Evolutionary conservation across 2,329 filamentous ascomycete genomes (phyloP), one percentile per base, ranked within the genome.

Genomic region (Colletotrichum cuscutae): DNA sequence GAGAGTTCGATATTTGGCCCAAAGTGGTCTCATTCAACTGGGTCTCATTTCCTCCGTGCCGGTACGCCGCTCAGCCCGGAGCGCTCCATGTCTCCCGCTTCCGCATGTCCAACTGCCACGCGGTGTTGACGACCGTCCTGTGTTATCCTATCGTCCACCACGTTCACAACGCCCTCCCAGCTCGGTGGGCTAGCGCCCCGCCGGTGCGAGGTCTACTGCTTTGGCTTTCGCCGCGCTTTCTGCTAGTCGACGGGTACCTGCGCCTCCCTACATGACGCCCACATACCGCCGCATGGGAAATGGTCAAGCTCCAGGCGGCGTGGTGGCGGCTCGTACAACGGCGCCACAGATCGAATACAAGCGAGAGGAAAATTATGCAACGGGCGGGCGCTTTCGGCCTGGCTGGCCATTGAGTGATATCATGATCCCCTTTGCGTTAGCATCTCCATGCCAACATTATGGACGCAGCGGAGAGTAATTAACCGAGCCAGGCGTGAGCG

Each of bases 221-320:
- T 70, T 26, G 65, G 70, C 66, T 65, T 72, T 70, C 46, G 70
- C 35, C 46, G 42, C 56, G 42, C 49, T 56, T 56, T 60, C 66
- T 70, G 13, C 24, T 54, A 70, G 60, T 30, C 35, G 54, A 42
- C 70, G 70, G 66, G 70, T 72, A 65, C 70, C 70, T 72, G 66
- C 66, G 70, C 60, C 70, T 70, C 70, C 56, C 24, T 56, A 49
- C 56, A 60, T 70, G 54, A 53, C 32, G 53, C 37, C 61, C 37
- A 54, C 61, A 49, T 65, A 32, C 59, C 46, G 26, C 56, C 42
- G n/a, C 60, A 42, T 64, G 59, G 69, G 28, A 59, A 49, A 46
- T 59, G 26, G 53, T 32, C 28, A 60, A 30, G 53, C 52, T 37
- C 30, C 24, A 42, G 26, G 54, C 46, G 59, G 54, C 35, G 49